These are phyloP conservation scores for Furcasterigmium furcatum DNA, from an alignment of 2,329 filamentous ascomycete species.

Conservation along the genomic window DNA sequence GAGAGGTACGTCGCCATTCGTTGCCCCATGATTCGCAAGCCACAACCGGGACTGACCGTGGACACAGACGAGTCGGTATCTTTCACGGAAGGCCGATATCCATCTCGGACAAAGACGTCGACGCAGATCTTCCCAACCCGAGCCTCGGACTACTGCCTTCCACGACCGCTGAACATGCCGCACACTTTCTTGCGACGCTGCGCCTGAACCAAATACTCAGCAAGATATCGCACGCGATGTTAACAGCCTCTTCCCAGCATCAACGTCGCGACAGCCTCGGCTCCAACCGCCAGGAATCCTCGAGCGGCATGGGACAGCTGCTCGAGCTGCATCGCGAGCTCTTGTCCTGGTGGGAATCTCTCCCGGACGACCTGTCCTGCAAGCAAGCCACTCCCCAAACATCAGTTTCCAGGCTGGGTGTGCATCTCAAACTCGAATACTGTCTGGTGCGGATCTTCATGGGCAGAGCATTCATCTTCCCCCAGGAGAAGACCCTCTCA, in stretches of 20 bases:
- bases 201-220: slow-evolving; percentile 30
- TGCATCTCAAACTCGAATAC: slow-evolving; percentile 50
- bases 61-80: slow-evolving; percentile 46
- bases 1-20: slow-evolving; percentile 41
- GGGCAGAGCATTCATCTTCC: slow-evolving; percentile 50
- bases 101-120: slow-evolving; percentile 47
- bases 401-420: slow-evolving; percentile 40
- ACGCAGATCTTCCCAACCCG: slow-evolving; percentile 48
- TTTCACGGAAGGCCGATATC: slow-evolving; percentile 55
- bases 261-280: no score
- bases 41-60: no score
- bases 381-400: slow-evolving; percentile 35
- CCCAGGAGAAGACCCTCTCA: slow-evolving; percentile 9
- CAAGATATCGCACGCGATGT: slow-evolving; percentile 36
- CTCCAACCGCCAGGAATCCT: slow-evolving; percentile 25
- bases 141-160: slow-evolving; percentile 37
- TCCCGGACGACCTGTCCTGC: slow-evolving; percentile 19
- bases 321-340: slow-evolving; percentile 32
- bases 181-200: slow-evolving; percentile 41
- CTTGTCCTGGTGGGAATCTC: slow-evolving; percentile 32
- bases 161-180: slow-evolving; percentile 36
- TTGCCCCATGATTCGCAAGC: no score
- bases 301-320: slow-evolving; percentile 25
- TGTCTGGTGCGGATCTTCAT: slow-evolving; percentile 51
- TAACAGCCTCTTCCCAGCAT: slow-evolving; percentile 4